Evolutionary conservation across 495 filamentous ascomycete species (phyloP).

Genomic region (Aspergillus funiculosus): DNA sequence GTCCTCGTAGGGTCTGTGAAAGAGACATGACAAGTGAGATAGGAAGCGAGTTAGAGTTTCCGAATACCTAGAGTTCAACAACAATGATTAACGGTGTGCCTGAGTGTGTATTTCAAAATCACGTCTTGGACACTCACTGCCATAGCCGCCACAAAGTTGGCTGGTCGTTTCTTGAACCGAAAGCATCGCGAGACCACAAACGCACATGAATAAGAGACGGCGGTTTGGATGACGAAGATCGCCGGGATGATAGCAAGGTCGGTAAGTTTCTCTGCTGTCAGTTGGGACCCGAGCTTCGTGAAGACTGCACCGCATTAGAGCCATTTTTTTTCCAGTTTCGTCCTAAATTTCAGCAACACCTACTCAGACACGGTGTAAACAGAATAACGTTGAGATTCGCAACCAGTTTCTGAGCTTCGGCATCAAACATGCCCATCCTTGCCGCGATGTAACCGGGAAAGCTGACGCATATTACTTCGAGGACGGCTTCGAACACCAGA

Average conservation of each 20-base stretch:
- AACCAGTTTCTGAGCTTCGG: slow-evolving; percentile 89
- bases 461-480: slow-evolving; percentile 94
- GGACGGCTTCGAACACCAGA: slow-evolving; percentile 90
- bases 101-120: background rate
- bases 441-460: slow-evolving; percentile 94
- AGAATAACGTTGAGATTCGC: slow-evolving; percentile 90
- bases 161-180: slow-evolving; percentile 72
- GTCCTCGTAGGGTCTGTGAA: slow-evolving; percentile 80
- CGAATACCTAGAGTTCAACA: slow-evolving; percentile 63
- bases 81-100: slow-evolving; percentile 12
- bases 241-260: slow-evolving; percentile 90
- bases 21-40: slow-evolving; percentile 94
- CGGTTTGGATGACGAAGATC: slow-evolving; percentile 83
- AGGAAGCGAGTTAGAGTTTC: slow-evolving; percentile 95
- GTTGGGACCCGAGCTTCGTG: slow-evolving; percentile 92
- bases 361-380: slow-evolving; percentile 96
- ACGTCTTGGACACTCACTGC: slow-evolving; percentile 59
- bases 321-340: too few relatives aligned
- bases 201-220: slow-evolving; percentile 75
- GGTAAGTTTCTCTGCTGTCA: slow-evolving; percentile 80
- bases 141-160: slow-evolving; percentile 96
- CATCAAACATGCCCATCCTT: slow-evolving; percentile 82
- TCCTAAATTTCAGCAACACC: slow-evolving; percentile 31
- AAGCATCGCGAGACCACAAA: slow-evolving; percentile 63
- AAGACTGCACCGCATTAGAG: too few relatives aligned